Evolutionary conservation across 192 early-diverging fungal species (phyloP).

Genomic region (Mycoemilia scoparia): DNA sequence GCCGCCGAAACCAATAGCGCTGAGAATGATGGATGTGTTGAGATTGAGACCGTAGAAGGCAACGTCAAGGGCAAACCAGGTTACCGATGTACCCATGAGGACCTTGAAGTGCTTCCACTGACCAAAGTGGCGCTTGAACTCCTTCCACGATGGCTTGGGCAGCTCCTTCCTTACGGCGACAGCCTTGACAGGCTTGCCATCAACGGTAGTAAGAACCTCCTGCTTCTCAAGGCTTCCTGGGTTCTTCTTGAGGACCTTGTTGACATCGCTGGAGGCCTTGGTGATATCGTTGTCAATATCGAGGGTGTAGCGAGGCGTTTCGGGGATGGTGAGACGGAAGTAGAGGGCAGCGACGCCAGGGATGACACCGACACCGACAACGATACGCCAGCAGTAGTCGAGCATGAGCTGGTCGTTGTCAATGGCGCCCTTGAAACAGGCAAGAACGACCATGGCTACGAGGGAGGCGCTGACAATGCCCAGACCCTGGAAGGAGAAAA

Average conservation of each 20-base stretch:
- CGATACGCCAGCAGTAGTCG: conserved; percentile 77
- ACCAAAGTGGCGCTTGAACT: conserved; percentile 52
- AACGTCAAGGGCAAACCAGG: conserved; percentile 60
- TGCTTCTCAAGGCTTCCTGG: conserved; percentile 4
- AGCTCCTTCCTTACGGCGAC: conserved; percentile 6
- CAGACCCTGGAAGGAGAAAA: conserved; percentile 88
- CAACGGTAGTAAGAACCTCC: conserved; percentile 12
- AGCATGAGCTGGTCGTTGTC: conserved; percentile 37
- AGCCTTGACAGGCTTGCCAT: conserved; percentile 24
- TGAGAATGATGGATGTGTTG: conserved; percentile 54
- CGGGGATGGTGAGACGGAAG: conserved; percentile 79
- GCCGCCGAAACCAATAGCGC: conserved; percentile 41
- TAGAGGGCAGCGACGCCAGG: conserved; percentile 68
- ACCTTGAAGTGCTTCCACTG: conserved; percentile 61
- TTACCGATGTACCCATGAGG: conserved; percentile 48
- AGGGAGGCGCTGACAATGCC: conserved; percentile 65
- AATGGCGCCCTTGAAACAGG: conserved; percentile 46
- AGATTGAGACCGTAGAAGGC: conserved; percentile 65
- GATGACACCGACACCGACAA: conserved; percentile 63
- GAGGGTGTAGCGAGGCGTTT: conserved; percentile 78
- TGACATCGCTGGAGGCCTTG: conserved; percentile 11
- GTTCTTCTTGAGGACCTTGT: conserved; percentile 1
- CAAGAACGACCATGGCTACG: conserved; percentile 47
- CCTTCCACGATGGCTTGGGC: conserved; percentile 20
- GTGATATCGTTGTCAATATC: conserved; percentile 46